phyloP scores from a whole-genome alignment of 441 rosid species.

The Bruguiera hainesii region DNA sequence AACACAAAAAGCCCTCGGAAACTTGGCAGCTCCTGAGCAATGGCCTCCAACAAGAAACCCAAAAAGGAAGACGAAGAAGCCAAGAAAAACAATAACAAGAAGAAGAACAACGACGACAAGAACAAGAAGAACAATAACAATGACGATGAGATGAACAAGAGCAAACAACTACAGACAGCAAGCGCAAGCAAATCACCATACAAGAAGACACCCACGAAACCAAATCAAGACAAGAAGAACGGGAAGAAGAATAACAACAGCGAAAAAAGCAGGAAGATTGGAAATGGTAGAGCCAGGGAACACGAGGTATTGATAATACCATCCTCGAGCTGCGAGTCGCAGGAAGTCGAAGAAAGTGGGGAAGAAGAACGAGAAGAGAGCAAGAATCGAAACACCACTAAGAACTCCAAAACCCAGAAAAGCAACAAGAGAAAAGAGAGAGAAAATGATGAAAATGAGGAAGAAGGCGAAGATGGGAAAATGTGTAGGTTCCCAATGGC shows the following conservation, averaged over 20 bases:
- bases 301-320: conserved; percentile 22
- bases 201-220: conserved; percentile 19
- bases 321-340: conserved; percentile 37
- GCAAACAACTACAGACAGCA: too few species aligned
- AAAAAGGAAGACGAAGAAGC: conserved; percentile 5
- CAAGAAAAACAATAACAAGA: conserved; percentile 20
- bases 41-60: conserved; percentile 32
- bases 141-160: neutral
- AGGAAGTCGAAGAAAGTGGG: conserved; percentile 14
- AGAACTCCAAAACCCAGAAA: conserved; percentile 17
- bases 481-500: neutral
- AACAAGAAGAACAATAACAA: conserved; percentile 17
- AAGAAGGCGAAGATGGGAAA: conserved; percentile 37
- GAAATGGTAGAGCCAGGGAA: conserved; percentile 26
- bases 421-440: conserved; percentile 15
- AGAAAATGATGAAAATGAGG: conserved; percentile 25
- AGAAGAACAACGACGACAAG: neutral
- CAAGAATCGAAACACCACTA: conserved; percentile 12
- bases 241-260: conserved; percentile 16
- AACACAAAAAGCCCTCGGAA: too few species aligned
- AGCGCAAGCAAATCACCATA: neutral
- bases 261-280: conserved; percentile 18
- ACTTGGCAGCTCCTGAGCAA: neutral
- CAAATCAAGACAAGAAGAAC: conserved; percentile 6
- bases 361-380: conserved; percentile 11